Percentiles rank a stretch among this genome's conserved stretches.
These are phyloP conservation scores for Claviceps monticola DNA, from an alignment of 2,329 filamentous ascomycete species.

Conservation along the genomic window DNA sequence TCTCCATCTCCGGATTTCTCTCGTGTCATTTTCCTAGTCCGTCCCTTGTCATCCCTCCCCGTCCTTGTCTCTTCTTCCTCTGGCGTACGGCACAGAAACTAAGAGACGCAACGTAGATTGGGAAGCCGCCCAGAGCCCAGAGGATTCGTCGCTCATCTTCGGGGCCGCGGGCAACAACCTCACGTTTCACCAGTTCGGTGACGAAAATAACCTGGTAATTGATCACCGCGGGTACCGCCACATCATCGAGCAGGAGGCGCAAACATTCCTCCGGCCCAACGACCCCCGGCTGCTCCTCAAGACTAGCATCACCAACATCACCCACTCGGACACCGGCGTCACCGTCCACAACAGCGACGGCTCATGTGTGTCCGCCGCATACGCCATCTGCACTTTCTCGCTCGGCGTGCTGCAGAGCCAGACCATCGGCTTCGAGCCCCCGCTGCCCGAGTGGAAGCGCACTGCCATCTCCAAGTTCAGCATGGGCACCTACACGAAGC, in stretches of 20 bases:
- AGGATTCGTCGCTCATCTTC: constrained; percentile 40
- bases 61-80: too few species aligned
- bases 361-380: constrained; percentile 42
- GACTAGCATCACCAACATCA: constrained; percentile 40
- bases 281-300: constrained; percentile 44
- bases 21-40: too few species aligned
- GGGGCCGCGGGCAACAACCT: constrained; percentile 43
- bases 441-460: constrained; percentile 50
- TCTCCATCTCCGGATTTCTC: too few species aligned
- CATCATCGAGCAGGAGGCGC: constrained; percentile 42
- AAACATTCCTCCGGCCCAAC: constrained; percentile 39
- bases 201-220: constrained; percentile 45
- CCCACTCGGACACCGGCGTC: constrained; percentile 38
- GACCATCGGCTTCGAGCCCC: constrained; percentile 41
- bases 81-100: neutral
- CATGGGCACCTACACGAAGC: constrained; percentile 62
- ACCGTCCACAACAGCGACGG: constrained; percentile 38
- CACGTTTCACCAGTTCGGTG: constrained; percentile 48
- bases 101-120: constrained; percentile 24
- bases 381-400: constrained; percentile 54
- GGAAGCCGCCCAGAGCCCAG: constrained; percentile 42
- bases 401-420: constrained; percentile 53
- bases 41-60: too few species aligned
- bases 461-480: constrained; percentile 48
- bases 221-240: constrained; percentile 48